A percentile compares a stretch with the other conserved stretches of the same genome.
Evolutionary conservation across 352 stramenopile species (phyloP).

Genomic region (Globisporangium takayamanum): DNA sequence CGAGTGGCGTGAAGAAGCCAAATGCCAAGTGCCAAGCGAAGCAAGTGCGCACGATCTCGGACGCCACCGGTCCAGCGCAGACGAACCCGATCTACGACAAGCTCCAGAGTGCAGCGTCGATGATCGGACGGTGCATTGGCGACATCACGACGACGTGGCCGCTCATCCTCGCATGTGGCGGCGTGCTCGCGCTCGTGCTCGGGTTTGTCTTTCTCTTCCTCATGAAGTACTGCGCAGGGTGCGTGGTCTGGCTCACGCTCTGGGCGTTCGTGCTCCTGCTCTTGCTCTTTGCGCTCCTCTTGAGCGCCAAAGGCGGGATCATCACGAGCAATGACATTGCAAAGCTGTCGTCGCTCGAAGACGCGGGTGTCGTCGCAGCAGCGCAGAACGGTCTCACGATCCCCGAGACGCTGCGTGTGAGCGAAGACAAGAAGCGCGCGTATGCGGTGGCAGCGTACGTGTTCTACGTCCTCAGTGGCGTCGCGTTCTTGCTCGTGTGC

Average conservation of each 20-base stretch:
- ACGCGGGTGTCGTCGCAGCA: slow-evolving; percentile 30
- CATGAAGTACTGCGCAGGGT: slow-evolving; percentile 63
- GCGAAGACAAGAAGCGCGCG: slow-evolving; percentile 49
- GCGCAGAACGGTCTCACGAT: slow-evolving; percentile 34
- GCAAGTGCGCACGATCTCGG: slow-evolving; percentile 42
- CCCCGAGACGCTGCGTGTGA: slow-evolving; percentile 46
- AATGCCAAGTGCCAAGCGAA: slow-evolving; percentile 79
- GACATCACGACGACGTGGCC: slow-evolving; percentile 60
- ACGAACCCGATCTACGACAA: slow-evolving; percentile 70
- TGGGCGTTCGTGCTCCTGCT: slow-evolving; percentile 62
- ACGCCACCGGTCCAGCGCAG: slow-evolving; percentile 50
- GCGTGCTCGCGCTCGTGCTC: slow-evolving; percentile 37
- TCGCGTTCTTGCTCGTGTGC: slow-evolving; percentile 71
- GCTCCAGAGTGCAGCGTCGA: slow-evolving; percentile 40
- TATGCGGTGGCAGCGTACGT: slow-evolving; percentile 64
- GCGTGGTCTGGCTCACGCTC: slow-evolving; percentile 67
- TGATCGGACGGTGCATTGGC: slow-evolving; percentile 55
- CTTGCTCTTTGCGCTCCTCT: slow-evolving; percentile 61
- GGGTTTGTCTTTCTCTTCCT: slow-evolving; percentile 67
- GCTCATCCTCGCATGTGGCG: slow-evolving; percentile 44
- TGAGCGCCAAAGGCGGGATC: slow-evolving; percentile 71
- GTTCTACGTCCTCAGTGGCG: slow-evolving; percentile 42
- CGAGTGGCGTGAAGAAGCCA: slow-evolving; percentile 34
- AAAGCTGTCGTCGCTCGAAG: slow-evolving; percentile 30
- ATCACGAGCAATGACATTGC: slow-evolving; percentile 43